A percentile compares a stretch with the other conserved stretches of the same genome.
Conservation (phyloP, 108 stramenopile genomes). For the Halocafeteria seosinensis region DNA sequence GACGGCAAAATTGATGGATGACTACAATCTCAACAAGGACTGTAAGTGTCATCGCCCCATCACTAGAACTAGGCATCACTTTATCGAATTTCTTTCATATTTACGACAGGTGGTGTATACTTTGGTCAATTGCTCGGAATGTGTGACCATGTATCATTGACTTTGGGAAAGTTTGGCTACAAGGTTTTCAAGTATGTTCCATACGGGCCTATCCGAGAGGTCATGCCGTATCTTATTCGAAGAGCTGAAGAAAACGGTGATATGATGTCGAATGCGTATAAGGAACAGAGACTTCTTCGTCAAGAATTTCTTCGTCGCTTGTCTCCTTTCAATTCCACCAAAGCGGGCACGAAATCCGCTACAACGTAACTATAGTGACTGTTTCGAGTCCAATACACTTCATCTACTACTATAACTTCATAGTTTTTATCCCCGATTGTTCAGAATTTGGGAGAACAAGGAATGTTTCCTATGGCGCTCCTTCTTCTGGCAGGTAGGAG, state of each 20-base stretch:
- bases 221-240: conserved; percentile 83
- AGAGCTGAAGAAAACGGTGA: conserved; percentile 82
- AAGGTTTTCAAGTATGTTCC: conserved; percentile 78
- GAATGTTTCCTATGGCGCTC: too few species aligned
- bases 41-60: too few species aligned
- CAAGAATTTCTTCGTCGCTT: neutral
- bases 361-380: too few species aligned
- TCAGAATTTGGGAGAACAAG: too few species aligned
- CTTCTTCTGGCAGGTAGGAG: too few species aligned
- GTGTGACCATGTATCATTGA: conserved; percentile 76
- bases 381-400: too few species aligned
- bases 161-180: conserved; percentile 63
- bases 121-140: conserved; percentile 95
- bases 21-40: conserved; percentile 33
- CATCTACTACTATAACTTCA: too few species aligned
- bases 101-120: conserved; percentile 32
- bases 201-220: conserved; percentile 73
- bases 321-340: too few species aligned
- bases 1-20: conserved; percentile 51
- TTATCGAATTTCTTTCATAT: too few species aligned
- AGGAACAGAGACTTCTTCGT: neutral
- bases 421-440: too few species aligned
- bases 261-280: conserved; percentile 24
- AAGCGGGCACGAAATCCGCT: too few species aligned
- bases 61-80: neutral